Evolutionary conservation across 805 yeast species (phyloP), one percentile per base, ranked within the genome.

Genomic region (Metschnikowia aberdeeniae): DNA sequence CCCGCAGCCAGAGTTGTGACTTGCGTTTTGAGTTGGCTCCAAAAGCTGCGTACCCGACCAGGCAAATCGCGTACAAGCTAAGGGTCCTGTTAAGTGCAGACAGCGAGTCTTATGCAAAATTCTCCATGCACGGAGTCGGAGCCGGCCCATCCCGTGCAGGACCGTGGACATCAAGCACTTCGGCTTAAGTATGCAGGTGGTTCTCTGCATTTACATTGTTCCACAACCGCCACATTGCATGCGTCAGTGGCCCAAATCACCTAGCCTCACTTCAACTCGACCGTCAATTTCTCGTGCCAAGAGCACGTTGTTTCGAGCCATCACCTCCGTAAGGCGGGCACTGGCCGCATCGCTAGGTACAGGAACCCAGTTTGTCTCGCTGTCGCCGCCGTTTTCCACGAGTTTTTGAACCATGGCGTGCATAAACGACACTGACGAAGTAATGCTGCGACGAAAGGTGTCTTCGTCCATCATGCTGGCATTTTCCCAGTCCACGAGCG

Each of bases 401-500:
- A 47, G 40, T 11, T 40, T 42, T 19, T 45, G 35, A 8, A 51
- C 51, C 34, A 56, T 37, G 10, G 39, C 35, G 27, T 39, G 44
- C 13, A 57, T 17, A 1, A 55, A 33, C 6, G 49, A 13, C 20
- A 46, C 43, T 1, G 52, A 44, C 43, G 40, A 53, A 29, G 34
- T 13, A 2, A 57, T 37, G 34, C 53, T 49, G 5, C 17, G 34
- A 13, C 44, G 49, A 20, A 57, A 51, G 7, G 54, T 47, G 4
- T 28, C 41, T 20, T 54, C 57, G 41, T 57, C 60, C 53, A 57
- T 48, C 27, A 50, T 32, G n/a, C 43, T 40, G 14, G 51, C 47
- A 37, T 46, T 49, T 44, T 50, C 57, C 61, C 61, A 57, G 36
- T 57, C 57, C 46, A 55, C 54, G 27, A 54, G 38, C 28, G 61